Evolutionary conservation across 192 early-diverging fungal species (phyloP).

Genomic region (Powellomyces hirtus): DNA sequence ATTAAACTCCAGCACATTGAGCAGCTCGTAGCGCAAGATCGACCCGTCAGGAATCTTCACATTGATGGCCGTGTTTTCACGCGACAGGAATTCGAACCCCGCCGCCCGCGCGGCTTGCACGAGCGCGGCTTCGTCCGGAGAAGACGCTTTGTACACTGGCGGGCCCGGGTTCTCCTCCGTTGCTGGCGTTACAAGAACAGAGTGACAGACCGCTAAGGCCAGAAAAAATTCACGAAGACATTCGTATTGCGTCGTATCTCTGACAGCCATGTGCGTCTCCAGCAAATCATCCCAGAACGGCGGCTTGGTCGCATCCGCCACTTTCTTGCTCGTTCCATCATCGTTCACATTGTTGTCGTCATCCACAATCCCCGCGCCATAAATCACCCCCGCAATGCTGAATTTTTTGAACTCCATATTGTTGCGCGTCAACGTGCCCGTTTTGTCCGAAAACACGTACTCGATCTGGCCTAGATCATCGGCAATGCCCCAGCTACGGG

Average conservation of each 20-base stretch:
- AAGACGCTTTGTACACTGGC: slow-evolving; percentile 82
- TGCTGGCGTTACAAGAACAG: slow-evolving; percentile 68
- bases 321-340: slow-evolving; percentile 50
- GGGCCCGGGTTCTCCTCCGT: slow-evolving; percentile 40
- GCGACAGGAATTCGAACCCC: slow-evolving; percentile 77
- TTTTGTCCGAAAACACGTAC: slow-evolving; percentile 97
- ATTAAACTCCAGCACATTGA: slow-evolving; percentile 76
- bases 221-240: slow-evolving; percentile 72
- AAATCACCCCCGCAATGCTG: slow-evolving; percentile 79
- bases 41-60: slow-evolving; percentile 63
- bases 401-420: slow-evolving; percentile 95
- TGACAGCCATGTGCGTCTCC: slow-evolving; percentile 48
- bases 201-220: slow-evolving; percentile 84
- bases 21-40: slow-evolving; percentile 40
- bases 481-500: slow-evolving; percentile 82
- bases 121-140: slow-evolving; percentile 92
- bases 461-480: slow-evolving; percentile 95
- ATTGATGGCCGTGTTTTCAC: slow-evolving; percentile 69
- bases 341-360: slow-evolving; percentile 56
- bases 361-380: slow-evolving; percentile 52
- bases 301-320: slow-evolving; percentile 48
- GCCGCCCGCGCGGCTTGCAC: slow-evolving; percentile 81
- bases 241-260: slow-evolving; percentile 58
- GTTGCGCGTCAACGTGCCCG: slow-evolving; percentile 94
- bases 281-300: slow-evolving; percentile 58